Base-by-base conservation (phyloP, 2,329 filamentous ascomycete species). In the Stromatinia cepivora region DNA sequence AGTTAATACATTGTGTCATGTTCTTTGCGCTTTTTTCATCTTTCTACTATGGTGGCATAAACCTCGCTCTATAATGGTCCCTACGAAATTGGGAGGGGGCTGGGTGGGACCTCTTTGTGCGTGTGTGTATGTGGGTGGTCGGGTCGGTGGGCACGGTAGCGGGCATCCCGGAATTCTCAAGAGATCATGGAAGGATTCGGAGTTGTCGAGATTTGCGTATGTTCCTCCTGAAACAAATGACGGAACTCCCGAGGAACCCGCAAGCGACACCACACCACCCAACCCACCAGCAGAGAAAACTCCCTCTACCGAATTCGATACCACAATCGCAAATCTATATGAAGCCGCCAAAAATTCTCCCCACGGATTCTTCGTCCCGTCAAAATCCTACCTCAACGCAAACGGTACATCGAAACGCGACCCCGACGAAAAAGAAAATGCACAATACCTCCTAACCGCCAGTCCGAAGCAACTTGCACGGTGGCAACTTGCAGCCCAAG, bases 1-100 rank as follows among this genome's bases (percentile, higher is more conserved):
- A 62, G 57, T 77, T n/a, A 74, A 77, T 53, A 76, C 74, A 4
- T 25, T 77, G 7, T 69, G 72, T 13, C 76, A 77, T 66, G 74
- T 67, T 39, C 34, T 73, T 3, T 72, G 71, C 45, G 70, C 69
- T 3, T 34, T 73, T 7, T 15, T 70, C 10, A 72, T 71, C 48
- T 73, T 72, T 46, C 25, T 46, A 7, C 13, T 73, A 10, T 72
- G 71, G 72, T 58, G 67, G 39, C 57, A 68, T 9, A 73, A 72
- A 46, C 72, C 72, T 22, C 50, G 67, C 5, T 67, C 70, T 48
- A 59, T 70, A 15, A 53, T 58, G 39, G 61, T 63, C 1, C 61
- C 70, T 5, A 72, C 66, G 34, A 68, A 52, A 62, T 45, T 72
- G 3, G 13, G 45, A 53, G 68, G 68, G 5, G 57, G 71, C 11